Percentiles rank a stretch among this genome's conserved stretches.
Conservation (phyloP, 805 yeast species). For the Cyberlindnera mrakii region DNA sequence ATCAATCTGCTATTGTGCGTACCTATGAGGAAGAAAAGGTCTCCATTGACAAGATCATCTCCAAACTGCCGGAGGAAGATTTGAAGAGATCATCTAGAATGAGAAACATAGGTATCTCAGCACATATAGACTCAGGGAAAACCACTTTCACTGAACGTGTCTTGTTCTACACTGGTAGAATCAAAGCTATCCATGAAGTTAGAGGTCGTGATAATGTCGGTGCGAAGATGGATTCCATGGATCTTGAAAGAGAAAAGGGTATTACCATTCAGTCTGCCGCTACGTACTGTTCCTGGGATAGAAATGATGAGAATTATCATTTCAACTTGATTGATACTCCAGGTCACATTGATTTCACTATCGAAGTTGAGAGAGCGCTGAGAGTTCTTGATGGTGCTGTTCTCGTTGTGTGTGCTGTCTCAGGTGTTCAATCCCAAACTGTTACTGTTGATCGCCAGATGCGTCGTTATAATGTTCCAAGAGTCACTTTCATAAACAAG, state of each 20-base stretch:
- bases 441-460: slow-evolving; percentile 98
- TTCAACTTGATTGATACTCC: slow-evolving; percentile 97
- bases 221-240: slow-evolving; percentile 99
- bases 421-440: slow-evolving; percentile 98
- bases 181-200: slow-evolving; percentile 93
- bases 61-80: slow-evolving; percentile 46
- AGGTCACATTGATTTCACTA: slow-evolving; percentile 97
- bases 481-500: slow-evolving; percentile 93
- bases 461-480: slow-evolving; percentile 96
- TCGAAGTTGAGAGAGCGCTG: slow-evolving; percentile 97
- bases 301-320: slow-evolving; percentile 61
- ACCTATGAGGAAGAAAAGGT: slow-evolving; percentile 73
- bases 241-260: slow-evolving; percentile 96
- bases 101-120: slow-evolving; percentile 96
- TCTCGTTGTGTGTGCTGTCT: slow-evolving; percentile 94
- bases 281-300: slow-evolving; percentile 95
- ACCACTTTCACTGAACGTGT: slow-evolving; percentile 98
- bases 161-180: slow-evolving; percentile 91
- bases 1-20: slow-evolving; percentile 23
- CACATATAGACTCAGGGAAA: slow-evolving; percentile 97
- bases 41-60: slow-evolving; percentile 52
- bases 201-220: slow-evolving; percentile 97
- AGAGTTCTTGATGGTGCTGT: slow-evolving; percentile 98
- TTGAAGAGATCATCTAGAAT: slow-evolving; percentile 44
- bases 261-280: slow-evolving; percentile 99